Base-by-base conservation (phyloP, 148 eudicot species). In the Chenopodium suecicum region DNA sequence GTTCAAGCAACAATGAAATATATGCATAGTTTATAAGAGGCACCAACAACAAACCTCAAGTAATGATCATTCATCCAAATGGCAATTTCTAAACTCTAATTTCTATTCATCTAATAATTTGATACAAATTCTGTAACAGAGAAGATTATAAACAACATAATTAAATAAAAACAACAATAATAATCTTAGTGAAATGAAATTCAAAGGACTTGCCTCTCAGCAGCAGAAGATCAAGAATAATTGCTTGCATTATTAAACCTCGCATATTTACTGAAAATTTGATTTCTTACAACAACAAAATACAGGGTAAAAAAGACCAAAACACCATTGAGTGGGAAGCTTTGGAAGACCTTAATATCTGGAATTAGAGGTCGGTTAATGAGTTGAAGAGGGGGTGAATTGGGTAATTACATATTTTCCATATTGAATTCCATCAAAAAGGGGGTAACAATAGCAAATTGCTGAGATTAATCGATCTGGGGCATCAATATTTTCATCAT, bases 171-270 rank as follows among this genome's bases (percentile, higher is more conserved):
- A 14, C 54, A n/a, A 7, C 52, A 60, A 77, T 34, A 71, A 77
- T 19, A 20, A 62, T 23, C 72, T 63, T 62, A 80, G 19, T 20
- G 22, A 22, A 46, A 27, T 13, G 19, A 71, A 67, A 75, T 77
- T 85, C 79, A 95, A 72, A 89, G 84, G 56, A 95, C 93, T 88
- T 93, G 97, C 90, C 95, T 93, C 77, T 95, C 98, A 82, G 98
- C 97, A 85, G 94, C 98, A 95, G 72, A 86, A 92, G 91, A 85
- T 95, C 98, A 74, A 95, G 92, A 5, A 93, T 93, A 34, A 95
- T 90, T 3, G 92, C 98, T 86, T 95, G 98, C 98, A 95, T 95
- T 91, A 52, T 95, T 95, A 69, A 95, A 95, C 89, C 97, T 89
- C 67, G 93, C 98, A 77, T 92, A 94, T 77, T 92, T 88, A 71